Conservation (phyloP, 495 filamentous ascomycete genomes). For the Trichodelitschia bisporula region DNA sequence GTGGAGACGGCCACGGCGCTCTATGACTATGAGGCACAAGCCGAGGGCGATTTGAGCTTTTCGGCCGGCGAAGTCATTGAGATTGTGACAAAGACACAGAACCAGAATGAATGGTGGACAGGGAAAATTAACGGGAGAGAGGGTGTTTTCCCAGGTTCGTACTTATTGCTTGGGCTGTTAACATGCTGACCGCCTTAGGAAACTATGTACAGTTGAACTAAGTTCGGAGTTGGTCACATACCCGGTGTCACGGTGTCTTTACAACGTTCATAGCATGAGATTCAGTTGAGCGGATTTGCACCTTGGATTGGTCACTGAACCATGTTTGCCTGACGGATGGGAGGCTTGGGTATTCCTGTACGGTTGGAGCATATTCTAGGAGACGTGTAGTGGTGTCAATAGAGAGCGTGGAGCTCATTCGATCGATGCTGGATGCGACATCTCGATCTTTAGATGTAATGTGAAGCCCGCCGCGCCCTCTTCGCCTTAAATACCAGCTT, state of each 20-base stretch:
- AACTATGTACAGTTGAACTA: constrained; percentile 21
- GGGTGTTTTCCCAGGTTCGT: constrained; percentile 87
- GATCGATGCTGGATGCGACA: no score
- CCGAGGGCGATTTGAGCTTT: constrained; percentile 86
- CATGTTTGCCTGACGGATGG: no score
- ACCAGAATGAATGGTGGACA: constrained; percentile 94
- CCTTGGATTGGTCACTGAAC: no score
- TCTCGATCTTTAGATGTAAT: no score
- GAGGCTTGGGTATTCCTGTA: no score
- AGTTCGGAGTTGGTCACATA: not conserved
- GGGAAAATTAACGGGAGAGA: constrained; percentile 51
- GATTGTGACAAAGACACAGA: constrained; percentile 51
- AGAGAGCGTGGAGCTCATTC: no score
- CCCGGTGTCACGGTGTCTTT: not conserved
- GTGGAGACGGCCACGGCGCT: constrained; percentile 40
- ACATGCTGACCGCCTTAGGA: constrained; percentile 11
- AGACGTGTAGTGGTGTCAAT: no score
- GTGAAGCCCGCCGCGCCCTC: no score
- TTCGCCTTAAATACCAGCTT: no score
- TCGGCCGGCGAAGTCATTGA: constrained; percentile 77
- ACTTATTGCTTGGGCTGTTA: no score
- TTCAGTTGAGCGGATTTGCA: no score
- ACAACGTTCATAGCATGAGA: not conserved
- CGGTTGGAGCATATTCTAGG: no score
- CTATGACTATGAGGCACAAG: constrained; percentile 92